phyloP scores from a whole-genome alignment of 306 rosid species.

The Corylus avellana region DNA sequence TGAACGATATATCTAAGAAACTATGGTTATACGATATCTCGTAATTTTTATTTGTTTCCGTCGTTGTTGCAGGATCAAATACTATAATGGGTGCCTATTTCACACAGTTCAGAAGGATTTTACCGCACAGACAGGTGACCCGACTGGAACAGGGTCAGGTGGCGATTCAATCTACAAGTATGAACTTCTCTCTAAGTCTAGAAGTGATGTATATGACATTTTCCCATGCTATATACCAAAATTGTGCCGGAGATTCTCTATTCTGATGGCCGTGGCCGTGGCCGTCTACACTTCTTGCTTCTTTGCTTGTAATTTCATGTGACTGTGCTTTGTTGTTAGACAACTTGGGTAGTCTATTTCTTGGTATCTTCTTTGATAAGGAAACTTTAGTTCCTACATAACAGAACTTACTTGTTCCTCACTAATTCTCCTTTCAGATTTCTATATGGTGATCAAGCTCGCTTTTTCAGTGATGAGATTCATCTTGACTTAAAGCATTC shows the following conservation, averaged over 20 bases:
- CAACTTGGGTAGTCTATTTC: neutral
- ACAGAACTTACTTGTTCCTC: neutral
- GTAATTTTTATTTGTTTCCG: neutral
- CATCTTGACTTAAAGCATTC: constrained; percentile 90
- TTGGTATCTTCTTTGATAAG: neutral
- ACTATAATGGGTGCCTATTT: constrained; percentile 83
- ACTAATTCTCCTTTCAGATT: constrained; percentile 45
- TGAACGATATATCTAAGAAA: neutral
- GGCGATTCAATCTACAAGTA: constrained; percentile 88
- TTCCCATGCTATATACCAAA: neutral
- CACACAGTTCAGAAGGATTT: constrained; percentile 90
- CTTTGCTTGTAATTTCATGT: neutral
- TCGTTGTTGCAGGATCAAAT: constrained; percentile 62
- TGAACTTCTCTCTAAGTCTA: neutral
- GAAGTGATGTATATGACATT: neutral
- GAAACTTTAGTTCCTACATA: neutral
- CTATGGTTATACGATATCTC: neutral
- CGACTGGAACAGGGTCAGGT: constrained; percentile 74
- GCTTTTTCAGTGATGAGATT: constrained; percentile 85
- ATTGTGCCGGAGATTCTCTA: neutral
- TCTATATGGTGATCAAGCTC: constrained; percentile 94
- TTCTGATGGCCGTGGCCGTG: neutral
- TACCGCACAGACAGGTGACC: constrained; percentile 95
- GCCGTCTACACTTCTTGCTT: neutral
- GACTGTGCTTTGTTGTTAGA: neutral